Base-by-base conservation (phyloP, 164 flowering plant genomes). In the Platanus orientalis region DNA sequence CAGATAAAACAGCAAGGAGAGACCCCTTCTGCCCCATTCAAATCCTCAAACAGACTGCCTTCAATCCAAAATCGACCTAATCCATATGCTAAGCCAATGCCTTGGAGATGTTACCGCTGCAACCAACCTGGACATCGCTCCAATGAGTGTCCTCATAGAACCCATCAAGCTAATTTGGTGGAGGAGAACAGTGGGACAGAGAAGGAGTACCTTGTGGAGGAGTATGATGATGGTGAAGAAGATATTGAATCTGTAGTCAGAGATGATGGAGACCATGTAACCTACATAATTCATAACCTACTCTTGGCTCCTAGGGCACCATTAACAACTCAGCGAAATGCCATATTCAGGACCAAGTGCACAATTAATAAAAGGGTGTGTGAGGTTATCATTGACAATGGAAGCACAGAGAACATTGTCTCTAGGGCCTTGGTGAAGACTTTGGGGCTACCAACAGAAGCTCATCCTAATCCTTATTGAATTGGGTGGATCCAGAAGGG, bases 341-440 rank as follows among this genome's bases (percentile, higher is more conserved):
- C 0, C 6, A 54, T 54, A 14, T 54, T 54, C 7, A 0, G 21
- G 0, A 28, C 39, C 17, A 13, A 23, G 0, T 29, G 36, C 9
- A 1, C 12, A 13, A 13, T 50, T 20, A 50, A 50, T 20, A 21
- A 23, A 1, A 50, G 12, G 4, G 7, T 6, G 11, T 50, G 26
- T 6, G 12, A 32, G 5, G 39, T 32, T 5, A 23, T 50, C 7
- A 50, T 50, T 6, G 36, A 54, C 7, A 54, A 34, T 28, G 58
- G 58, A 6, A 54, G 58, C n/a, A 54, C 36, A 6, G 36, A 54
- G n/a, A 54, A 54, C 21, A 29, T 54, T 9, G 58, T 54, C 2
- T 14, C 58, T 0, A 54, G 16, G 21, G 11, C 58, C 10, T 28
- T 54, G 39, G 58, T 54, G n/a, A 5, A 54, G 20, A 0, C n/a